phyloP scores from a whole-genome alignment of 805 yeast genomes.

The Metschnikowia gelsemii region DNA sequence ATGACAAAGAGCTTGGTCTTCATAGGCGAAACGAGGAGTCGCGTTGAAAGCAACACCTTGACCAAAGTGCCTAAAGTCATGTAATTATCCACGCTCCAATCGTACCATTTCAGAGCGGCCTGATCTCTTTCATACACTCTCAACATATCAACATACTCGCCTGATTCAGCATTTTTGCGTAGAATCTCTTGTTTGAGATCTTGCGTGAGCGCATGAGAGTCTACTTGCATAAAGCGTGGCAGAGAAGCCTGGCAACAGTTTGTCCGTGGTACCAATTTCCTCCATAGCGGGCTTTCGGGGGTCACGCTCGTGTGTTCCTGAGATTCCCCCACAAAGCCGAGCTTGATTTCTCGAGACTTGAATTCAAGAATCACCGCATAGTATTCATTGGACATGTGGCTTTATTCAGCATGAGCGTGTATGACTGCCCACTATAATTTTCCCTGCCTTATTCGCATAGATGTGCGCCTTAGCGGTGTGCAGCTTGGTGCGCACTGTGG shows the following conservation, averaged over 20 bases:
- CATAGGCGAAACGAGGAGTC: conserved; percentile 16
- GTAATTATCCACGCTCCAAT: conserved; percentile 17
- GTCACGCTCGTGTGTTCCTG: conserved; percentile 9
- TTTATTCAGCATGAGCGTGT: background rate
- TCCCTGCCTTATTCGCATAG: no score
- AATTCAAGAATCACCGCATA: conserved; percentile 22
- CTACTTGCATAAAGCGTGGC: conserved; percentile 15
- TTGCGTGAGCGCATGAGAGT: conserved; percentile 14
- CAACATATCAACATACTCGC: conserved; percentile 1
- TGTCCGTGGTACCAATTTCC: conserved; percentile 6
- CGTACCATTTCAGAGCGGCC: conserved; percentile 5
- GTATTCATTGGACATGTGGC: conserved; percentile 22
- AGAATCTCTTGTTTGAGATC: conserved; percentile 2
- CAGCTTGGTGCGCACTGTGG: no score
- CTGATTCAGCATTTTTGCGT: background rate
- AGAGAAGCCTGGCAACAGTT: background rate
- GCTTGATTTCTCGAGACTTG: conserved; percentile 7
- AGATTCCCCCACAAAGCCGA: conserved; percentile 22
- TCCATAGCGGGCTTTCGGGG: conserved; percentile 13
- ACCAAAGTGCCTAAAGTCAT: conserved; percentile 12
- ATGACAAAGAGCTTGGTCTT: conserved; percentile 18
- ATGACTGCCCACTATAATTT: no score
- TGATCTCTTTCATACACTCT: conserved; percentile 8
- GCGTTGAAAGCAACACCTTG: conserved; percentile 6
- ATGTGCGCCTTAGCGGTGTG: no score